Evolutionary conservation across 2,329 filamentous ascomycete species (phyloP).

Genomic region (Paramyrothecium sp.): DNA sequence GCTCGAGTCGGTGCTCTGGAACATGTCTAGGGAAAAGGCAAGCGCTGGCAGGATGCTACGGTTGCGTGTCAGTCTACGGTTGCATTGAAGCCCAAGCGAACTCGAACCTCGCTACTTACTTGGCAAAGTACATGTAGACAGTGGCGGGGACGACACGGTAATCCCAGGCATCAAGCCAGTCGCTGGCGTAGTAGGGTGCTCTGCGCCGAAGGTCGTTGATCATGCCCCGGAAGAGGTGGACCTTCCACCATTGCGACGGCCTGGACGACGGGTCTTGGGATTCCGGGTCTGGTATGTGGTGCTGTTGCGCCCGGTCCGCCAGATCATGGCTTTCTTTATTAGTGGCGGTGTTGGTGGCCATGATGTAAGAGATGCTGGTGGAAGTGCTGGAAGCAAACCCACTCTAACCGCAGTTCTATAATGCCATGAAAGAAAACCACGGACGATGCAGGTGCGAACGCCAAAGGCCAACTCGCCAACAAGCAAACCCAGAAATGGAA

Average conservation of each 20-base stretch:
- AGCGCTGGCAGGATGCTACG: conserved; percentile 78
- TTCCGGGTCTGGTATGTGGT: background rate
- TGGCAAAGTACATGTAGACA: conserved; percentile 93
- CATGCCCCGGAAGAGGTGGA: conserved; percentile 77
- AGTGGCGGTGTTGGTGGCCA: background rate
- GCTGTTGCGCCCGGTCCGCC: background rate
- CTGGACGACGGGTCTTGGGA: background rate
- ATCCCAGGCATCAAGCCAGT: conserved; percentile 87
- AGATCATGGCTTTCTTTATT: background rate
- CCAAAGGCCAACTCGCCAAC: too few relatives aligned
- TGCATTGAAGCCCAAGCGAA: background rate
- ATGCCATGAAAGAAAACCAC: background rate
- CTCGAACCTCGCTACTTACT: conserved; percentile 49
- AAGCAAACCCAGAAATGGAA: too few relatives aligned
- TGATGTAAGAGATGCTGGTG: background rate
- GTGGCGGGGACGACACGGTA: conserved; percentile 86
- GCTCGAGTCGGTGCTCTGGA: conserved; percentile 78
- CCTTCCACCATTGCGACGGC: conserved; percentile 64
- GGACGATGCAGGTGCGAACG: background rate
- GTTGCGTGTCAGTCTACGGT: conserved; percentile 3
- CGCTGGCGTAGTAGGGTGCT: conserved; percentile 74
- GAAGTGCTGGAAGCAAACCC: background rate
- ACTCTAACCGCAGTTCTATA: background rate
- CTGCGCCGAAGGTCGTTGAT: conserved; percentile 72
- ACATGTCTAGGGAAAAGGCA: conserved; percentile 92